These are phyloP conservation scores for Rhodotorula taiwanensis DNA, from an alignment of 768 basidiomycete genomes.

Conservation along the genomic window DNA sequence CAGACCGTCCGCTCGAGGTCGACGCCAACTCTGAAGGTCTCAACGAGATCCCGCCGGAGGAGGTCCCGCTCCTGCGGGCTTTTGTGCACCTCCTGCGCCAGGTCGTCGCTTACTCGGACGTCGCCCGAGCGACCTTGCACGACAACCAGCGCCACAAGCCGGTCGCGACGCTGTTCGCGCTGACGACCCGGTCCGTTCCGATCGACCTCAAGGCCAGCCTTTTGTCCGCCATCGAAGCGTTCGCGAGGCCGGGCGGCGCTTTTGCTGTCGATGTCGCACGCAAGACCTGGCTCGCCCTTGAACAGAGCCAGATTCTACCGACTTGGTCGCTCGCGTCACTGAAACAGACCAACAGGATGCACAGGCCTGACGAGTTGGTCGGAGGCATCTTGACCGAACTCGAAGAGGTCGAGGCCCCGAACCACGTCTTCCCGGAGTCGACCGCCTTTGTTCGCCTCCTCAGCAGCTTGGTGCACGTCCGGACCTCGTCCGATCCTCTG, in stretches of 20 bases:
- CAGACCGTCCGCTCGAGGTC: conserved; percentile 50
- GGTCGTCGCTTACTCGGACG: conserved; percentile 65
- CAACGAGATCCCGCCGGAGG: conserved; percentile 53
- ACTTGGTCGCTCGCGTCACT: conserved; percentile 41
- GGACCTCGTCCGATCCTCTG: conserved; percentile 45
- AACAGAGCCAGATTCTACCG: conserved; percentile 61
- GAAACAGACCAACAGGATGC: conserved; percentile 48
- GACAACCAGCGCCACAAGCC: conserved; percentile 72
- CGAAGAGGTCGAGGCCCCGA: conserved; percentile 74
- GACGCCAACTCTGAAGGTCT: conserved; percentile 45
- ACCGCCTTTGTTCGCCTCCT: conserved; percentile 80
- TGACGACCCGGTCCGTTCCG: conserved; percentile 73
- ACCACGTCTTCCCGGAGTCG: conserved; percentile 76
- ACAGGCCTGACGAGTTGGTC: conserved; percentile 50
- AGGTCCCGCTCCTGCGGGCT: conserved; percentile 68
- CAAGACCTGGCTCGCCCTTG: conserved; percentile 76
- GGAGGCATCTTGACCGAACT: conserved; percentile 77
- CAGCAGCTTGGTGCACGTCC: conserved; percentile 59
- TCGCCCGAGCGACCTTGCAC: conserved; percentile 69
- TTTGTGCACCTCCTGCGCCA: conserved; percentile 73
- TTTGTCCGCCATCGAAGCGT: conserved; percentile 71
- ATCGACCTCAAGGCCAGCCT: conserved; percentile 83
- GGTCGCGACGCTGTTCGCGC: conserved; percentile 67
- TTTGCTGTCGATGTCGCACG: conserved; percentile 70
- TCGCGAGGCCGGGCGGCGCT: conserved; percentile 62